Conservation (phyloP, 192 early-diverging fungal genomes). For the Coemansia sp. region DNA sequence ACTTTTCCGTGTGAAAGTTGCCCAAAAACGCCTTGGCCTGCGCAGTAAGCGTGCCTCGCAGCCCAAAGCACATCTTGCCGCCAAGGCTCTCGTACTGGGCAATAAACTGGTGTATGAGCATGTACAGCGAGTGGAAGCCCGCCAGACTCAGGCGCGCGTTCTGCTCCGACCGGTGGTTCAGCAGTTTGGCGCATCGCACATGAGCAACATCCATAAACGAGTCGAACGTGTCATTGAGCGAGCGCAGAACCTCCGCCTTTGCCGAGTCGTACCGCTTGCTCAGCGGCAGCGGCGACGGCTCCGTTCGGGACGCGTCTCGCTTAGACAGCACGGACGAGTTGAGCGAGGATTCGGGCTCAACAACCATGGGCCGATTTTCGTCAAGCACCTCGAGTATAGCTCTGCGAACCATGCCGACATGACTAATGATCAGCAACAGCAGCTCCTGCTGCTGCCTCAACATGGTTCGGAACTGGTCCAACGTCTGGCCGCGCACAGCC, state of each 20-base stretch:
- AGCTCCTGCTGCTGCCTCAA: conserved; percentile 74
- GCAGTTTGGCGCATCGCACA: conserved; percentile 81
- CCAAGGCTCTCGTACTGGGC: conserved; percentile 72
- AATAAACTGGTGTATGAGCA: conserved; percentile 82
- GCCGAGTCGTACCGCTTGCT: conserved; percentile 22
- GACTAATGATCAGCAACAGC: conserved; percentile 71
- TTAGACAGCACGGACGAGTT: not conserved
- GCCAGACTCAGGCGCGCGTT: conserved; percentile 82
- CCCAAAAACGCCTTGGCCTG: conserved; percentile 90
- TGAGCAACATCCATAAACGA: conserved; percentile 85
- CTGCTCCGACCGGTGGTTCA: conserved; percentile 85
- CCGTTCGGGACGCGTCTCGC: not conserved
- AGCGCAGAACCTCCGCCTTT: conserved; percentile 56
- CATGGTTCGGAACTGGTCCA: conserved; percentile 80
- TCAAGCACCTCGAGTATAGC: conserved; percentile 64
- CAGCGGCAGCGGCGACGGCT: not conserved
- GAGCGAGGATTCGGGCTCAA: not conserved
- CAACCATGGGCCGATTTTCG: conserved; percentile 52
- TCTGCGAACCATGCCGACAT: conserved; percentile 71
- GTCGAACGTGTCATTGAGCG: conserved; percentile 74
- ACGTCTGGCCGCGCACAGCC: conserved; percentile 76
- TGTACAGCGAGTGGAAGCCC: conserved; percentile 84
- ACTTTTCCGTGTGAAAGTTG: conserved; percentile 93
- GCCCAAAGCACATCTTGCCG: conserved; percentile 85
- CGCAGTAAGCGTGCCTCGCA: conserved; percentile 83